These are phyloP conservation scores for Sicyos edulis DNA, from an alignment of 306 rosid genomes.

Conservation along the genomic window DNA sequence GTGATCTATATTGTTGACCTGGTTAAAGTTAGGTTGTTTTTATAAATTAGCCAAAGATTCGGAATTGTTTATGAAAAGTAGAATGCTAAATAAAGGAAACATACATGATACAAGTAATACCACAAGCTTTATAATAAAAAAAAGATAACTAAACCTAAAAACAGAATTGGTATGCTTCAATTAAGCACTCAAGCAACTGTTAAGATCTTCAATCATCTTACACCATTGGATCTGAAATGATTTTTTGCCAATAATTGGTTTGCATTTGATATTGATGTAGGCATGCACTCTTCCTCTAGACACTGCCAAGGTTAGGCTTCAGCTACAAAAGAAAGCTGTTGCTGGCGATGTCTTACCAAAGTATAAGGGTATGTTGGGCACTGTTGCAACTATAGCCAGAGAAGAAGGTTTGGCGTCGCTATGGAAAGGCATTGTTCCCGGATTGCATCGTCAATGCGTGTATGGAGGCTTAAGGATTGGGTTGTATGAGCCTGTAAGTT, in stretches of 20 bases:
- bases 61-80: not conserved
- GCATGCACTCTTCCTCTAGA: slow-evolving; percentile 83
- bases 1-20: too few species aligned
- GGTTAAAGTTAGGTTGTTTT: too few species aligned
- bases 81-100: too few species aligned
- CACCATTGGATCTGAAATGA: not conserved
- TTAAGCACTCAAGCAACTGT: slow-evolving; percentile 12
- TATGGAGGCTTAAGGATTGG: slow-evolving; percentile 91
- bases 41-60: not conserved
- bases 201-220: not conserved
- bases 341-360: slow-evolving; percentile 70
- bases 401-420: slow-evolving; percentile 87
- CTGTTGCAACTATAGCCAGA: slow-evolving; percentile 84
- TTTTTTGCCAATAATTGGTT: not conserved
- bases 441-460: slow-evolving; percentile 85
- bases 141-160: not conserved
- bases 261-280: slow-evolving; percentile 37
- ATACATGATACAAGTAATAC: not conserved
- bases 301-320: slow-evolving; percentile 98
- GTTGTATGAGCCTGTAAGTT: slow-evolving; percentile 85
- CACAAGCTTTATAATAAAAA: not conserved
- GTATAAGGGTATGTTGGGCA: slow-evolving; percentile 86
- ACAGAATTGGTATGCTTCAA: not conserved
- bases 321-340: slow-evolving; percentile 75
- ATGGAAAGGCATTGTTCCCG: slow-evolving; percentile 95